Evolutionary conservation across 2,329 filamentous ascomycete genomes (phyloP).

Genomic region (Aspergillus tubingensis): DNA sequence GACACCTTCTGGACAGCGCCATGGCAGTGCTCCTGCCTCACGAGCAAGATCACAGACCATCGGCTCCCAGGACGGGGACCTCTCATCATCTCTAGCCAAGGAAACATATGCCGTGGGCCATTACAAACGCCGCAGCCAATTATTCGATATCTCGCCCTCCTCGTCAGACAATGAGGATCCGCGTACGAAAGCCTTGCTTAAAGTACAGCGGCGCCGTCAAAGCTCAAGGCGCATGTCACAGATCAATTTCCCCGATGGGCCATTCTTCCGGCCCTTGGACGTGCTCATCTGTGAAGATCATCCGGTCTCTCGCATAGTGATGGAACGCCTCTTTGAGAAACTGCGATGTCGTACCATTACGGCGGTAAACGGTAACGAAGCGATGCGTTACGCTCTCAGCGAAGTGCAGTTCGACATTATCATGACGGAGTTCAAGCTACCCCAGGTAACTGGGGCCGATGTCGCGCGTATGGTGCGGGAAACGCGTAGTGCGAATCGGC

Average conservation of each 20-base stretch:
- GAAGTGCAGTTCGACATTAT: slow-evolving; percentile 99
- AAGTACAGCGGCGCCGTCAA: slow-evolving; percentile 90
- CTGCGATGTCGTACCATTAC: slow-evolving; percentile 91
- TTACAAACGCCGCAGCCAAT: slow-evolving; percentile 87
- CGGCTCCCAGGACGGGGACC: slow-evolving; percentile 88
- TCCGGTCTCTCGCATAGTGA: slow-evolving; percentile 94
- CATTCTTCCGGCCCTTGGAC: slow-evolving; percentile 85
- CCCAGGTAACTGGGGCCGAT: slow-evolving; percentile 91
- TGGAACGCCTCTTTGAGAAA: slow-evolving; percentile 97
- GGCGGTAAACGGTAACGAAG: slow-evolving; percentile 85
- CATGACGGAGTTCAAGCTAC: slow-evolving; percentile 94
- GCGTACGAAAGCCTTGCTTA: slow-evolving; percentile 83
- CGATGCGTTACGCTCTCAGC: slow-evolving; percentile 88
- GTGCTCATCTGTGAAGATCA: slow-evolving; percentile 97
- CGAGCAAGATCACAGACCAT: slow-evolving; percentile 87
- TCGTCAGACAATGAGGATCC: slow-evolving; percentile 97
- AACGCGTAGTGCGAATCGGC: slow-evolving; percentile 90
- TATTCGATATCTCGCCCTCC: slow-evolving; percentile 94
- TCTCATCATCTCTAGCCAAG: slow-evolving; percentile 64
- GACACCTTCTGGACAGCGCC: slow-evolving; percentile 56
- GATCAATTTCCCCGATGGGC: slow-evolving; percentile 80
- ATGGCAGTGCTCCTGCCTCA: slow-evolving; percentile 64
- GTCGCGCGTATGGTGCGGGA: slow-evolving; percentile 97
- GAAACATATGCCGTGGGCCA: slow-evolving; percentile 65
- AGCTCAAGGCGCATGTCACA: slow-evolving; percentile 93